Percentiles rank a stretch among this genome's conserved stretches.
Evolutionary conservation across 352 stramenopile genomes (phyloP).

Genomic region (Phytopythium boreale): DNA sequence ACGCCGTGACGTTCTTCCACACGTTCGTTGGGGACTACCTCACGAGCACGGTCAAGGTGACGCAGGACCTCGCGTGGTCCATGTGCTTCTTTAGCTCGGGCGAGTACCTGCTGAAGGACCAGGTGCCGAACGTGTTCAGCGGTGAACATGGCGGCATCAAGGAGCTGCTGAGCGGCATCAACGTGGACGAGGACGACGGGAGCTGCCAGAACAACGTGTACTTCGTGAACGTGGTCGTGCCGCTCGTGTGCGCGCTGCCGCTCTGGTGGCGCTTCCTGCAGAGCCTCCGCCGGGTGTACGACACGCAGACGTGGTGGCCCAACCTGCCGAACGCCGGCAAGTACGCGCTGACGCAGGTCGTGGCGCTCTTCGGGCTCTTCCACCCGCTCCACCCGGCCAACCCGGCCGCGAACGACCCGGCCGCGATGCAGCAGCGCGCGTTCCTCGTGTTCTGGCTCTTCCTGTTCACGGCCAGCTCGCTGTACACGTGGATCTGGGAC

Average conservation of each 20-base stretch:
- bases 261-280: constrained; percentile 97
- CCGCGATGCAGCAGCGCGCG: constrained; percentile 20
- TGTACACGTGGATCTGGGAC: constrained; percentile 85
- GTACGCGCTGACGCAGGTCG: constrained; percentile 88
- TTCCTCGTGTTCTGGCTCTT: constrained; percentile 76
- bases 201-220: constrained; percentile 76
- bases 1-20: constrained; percentile 93
- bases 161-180: constrained; percentile 4
- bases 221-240: constrained; percentile 94
- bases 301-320: constrained; percentile 94
- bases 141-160: not conserved
- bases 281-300: constrained; percentile 93
- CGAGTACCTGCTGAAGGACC: constrained; percentile 88
- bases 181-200: constrained; percentile 14
- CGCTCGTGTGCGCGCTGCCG: constrained; percentile 93
- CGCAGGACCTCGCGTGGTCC: constrained; percentile 90
- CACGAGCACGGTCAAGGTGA: constrained; percentile 83
- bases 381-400: constrained; percentile 63
- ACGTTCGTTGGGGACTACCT: constrained; percentile 89
- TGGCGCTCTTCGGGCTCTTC: constrained; percentile 84
- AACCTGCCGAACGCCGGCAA: constrained; percentile 96
- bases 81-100: constrained; percentile 94
- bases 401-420: constrained; percentile 15
- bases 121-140: constrained; percentile 16
- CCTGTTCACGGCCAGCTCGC: constrained; percentile 74